These are phyloP conservation scores for Phytophthora citricola DNA, from an alignment of 352 stramenopile genomes.

Conservation along the genomic window DNA sequence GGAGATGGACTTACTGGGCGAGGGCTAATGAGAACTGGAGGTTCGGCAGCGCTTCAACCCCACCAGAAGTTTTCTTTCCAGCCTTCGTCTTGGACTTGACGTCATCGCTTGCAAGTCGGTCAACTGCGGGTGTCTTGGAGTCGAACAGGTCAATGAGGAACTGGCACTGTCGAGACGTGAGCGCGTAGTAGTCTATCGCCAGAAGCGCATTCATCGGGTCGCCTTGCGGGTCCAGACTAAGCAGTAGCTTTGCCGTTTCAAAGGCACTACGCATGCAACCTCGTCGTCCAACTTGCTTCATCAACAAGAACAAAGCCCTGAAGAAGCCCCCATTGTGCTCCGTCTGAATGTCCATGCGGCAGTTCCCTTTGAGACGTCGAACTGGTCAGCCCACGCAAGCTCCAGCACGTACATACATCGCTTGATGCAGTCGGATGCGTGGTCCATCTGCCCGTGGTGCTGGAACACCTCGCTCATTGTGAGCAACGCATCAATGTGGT, in stretches of 20 bases:
- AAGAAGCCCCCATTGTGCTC: conserved; percentile 86
- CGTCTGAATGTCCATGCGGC: conserved; percentile 80
- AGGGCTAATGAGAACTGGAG: conserved; percentile 81
- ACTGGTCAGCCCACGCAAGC: conserved; percentile 84
- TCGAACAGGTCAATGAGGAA: conserved; percentile 74
- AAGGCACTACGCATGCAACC: conserved; percentile 89
- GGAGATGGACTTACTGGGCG: conserved; percentile 53
- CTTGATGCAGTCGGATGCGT: conserved; percentile 86
- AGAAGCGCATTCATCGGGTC: conserved; percentile 86
- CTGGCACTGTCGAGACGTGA: conserved; percentile 81
- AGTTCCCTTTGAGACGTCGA: conserved; percentile 82
- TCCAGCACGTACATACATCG: conserved; percentile 86
- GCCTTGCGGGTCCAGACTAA: conserved; percentile 77
- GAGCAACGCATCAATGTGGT: conserved; percentile 85
- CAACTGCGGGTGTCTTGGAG: conserved; percentile 66
- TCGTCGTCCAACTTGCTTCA: conserved; percentile 84
- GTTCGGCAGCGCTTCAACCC: conserved; percentile 59
- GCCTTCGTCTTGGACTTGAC: conserved; percentile 18
- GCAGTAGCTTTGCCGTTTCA: conserved; percentile 76
- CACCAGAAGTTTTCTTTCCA: conserved; percentile 21
- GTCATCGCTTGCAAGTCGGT: conserved; percentile 45
- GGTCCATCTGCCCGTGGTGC: conserved; percentile 89
- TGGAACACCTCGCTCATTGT: conserved; percentile 91
- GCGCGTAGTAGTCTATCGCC: conserved; percentile 85
- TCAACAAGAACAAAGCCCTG: conserved; percentile 77